A percentile compares a stretch with the other conserved stretches of the same genome.
Evolutionary conservation across 2,329 filamentous ascomycete species (phyloP).

Genomic region (Trichoderma afroharzianum): DNA sequence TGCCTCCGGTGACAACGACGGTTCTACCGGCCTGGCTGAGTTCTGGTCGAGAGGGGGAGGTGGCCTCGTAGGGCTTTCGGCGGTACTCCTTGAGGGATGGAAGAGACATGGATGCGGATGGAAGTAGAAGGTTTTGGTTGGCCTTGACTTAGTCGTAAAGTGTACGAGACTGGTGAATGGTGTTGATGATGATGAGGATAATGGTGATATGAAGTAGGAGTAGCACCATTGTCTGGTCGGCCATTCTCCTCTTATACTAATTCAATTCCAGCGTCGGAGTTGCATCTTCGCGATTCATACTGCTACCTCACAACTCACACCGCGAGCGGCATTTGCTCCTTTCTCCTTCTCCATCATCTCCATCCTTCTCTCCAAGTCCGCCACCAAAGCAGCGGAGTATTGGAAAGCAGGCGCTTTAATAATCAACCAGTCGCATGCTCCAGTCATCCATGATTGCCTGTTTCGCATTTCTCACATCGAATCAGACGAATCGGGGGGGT

Average conservation of each 20-base stretch:
- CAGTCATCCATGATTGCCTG: not conserved
- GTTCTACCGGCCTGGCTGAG: slow-evolving; percentile 43
- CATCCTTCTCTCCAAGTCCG: not conserved
- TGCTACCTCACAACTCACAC: not conserved
- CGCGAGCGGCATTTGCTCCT: not conserved
- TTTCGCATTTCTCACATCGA: not conserved
- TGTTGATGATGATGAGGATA: not conserved
- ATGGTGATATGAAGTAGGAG: not conserved
- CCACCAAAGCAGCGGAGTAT: not conserved
- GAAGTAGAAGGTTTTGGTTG: not conserved
- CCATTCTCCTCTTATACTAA: not conserved
- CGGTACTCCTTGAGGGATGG: slow-evolving; percentile 23
- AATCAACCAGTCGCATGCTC: not conserved
- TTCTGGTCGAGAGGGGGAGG: slow-evolving; percentile 35
- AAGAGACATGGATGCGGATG: not conserved
- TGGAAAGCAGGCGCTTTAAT: not conserved
- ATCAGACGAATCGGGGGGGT: not conserved
- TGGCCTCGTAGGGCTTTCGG: slow-evolving; percentile 34
- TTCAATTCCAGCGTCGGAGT: not conserved
- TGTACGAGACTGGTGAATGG: not conserved
- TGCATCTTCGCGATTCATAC: not conserved
- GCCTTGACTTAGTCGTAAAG: not conserved
- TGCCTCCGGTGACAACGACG: slow-evolving; percentile 63
- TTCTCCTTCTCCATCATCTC: not conserved
- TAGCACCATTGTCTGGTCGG: not conserved